phyloP scores from a whole-genome alignment of 2,329 filamentous ascomycete species.

The Aspergillus calidoustus region DNA sequence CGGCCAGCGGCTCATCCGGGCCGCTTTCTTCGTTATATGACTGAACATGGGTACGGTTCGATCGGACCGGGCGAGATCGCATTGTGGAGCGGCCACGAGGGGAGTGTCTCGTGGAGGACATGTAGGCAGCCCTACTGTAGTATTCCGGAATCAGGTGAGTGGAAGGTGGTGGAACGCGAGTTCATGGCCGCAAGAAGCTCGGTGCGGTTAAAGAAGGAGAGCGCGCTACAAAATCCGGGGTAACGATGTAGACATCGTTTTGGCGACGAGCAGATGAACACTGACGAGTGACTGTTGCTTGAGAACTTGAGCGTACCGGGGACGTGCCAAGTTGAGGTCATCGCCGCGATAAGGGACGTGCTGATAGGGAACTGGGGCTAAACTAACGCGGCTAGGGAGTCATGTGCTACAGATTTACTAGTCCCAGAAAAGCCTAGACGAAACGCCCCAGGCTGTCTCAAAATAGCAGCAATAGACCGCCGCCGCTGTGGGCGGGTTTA shows the following conservation, averaged over 20 bases:
- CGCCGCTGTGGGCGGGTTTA: slow-evolving; percentile 19
- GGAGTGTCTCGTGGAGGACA: slow-evolving; percentile 36
- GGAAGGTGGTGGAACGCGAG: slow-evolving; percentile 5
- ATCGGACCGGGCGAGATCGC: slow-evolving; percentile 40
- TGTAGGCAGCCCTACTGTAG: slow-evolving; percentile 21
- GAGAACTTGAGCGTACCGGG: background rate
- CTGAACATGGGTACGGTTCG: slow-evolving; percentile 39
- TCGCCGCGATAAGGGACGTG: background rate
- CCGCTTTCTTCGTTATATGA: slow-evolving; percentile 45
- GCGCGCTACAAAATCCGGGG: background rate
- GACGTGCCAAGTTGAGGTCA: background rate
- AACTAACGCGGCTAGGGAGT: slow-evolving; percentile 29
- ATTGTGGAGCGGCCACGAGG: slow-evolving; percentile 25
- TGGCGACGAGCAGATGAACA: background rate
- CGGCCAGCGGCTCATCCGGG: slow-evolving; percentile 33
- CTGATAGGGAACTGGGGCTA: slow-evolving; percentile 20
- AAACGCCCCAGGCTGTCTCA: slow-evolving; percentile 18
- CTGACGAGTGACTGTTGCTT: background rate
- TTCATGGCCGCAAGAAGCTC: slow-evolving; percentile 25
- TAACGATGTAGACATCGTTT: background rate
- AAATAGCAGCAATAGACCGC: slow-evolving; percentile 38
- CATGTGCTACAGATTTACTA: too few relatives aligned
- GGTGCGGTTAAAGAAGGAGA: background rate
- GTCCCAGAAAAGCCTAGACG: too few relatives aligned
- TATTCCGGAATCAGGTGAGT: slow-evolving; percentile 19